These are phyloP conservation scores for Ceriops tagal DNA, from an alignment of 345 rosid genomes.

Conservation along the genomic window DNA sequence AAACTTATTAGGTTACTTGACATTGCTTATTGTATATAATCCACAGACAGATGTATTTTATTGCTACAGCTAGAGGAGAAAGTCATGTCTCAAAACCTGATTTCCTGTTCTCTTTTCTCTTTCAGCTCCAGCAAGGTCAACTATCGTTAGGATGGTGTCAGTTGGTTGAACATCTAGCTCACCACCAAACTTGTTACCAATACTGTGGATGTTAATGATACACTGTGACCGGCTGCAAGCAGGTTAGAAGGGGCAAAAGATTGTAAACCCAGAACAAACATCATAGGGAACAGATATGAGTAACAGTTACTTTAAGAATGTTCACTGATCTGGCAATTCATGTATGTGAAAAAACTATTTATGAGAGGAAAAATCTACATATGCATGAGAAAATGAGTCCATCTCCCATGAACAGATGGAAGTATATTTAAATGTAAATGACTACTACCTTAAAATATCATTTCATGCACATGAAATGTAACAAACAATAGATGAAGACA, in stretches of 20 bases:
- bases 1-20: not conserved
- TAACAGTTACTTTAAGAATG: too few species aligned
- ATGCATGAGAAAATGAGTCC: too few species aligned
- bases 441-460: too few species aligned
- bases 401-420: too few species aligned
- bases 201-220: constrained; percentile 62
- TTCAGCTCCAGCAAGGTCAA: constrained; percentile 97
- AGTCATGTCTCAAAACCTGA: constrained; percentile 46
- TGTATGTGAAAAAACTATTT: too few species aligned
- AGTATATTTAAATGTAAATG: too few species aligned
- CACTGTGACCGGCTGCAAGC: constrained; percentile 88
- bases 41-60: not conserved
- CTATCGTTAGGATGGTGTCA: constrained; percentile 59
- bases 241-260: constrained; percentile 1
- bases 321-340: too few species aligned
- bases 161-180: constrained; percentile 34
- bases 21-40: not conserved
- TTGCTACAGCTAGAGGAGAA: not conserved
- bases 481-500: too few species aligned
- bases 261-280: not conserved
- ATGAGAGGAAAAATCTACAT: too few species aligned
- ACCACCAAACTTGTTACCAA: constrained; percentile 18
- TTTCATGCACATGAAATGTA: too few species aligned
- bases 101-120: constrained; percentile 89
- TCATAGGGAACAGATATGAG: too few species aligned